Base-by-base conservation (phyloP, 2,329 filamentous ascomycete species). In the Colletotrichum incanum region DNA sequence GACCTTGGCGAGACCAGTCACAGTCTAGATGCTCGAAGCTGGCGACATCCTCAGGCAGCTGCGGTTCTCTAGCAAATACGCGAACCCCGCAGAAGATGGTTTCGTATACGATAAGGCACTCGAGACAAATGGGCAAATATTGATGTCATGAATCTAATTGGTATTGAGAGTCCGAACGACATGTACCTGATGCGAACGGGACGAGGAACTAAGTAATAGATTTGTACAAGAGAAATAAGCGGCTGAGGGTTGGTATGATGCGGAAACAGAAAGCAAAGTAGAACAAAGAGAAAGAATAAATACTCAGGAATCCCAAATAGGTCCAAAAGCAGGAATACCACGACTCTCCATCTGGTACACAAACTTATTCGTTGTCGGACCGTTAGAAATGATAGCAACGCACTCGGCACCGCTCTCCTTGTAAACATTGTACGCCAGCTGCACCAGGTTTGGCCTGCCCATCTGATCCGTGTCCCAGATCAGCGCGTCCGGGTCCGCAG, bases 311-410 rank as follows among this genome's bases (percentile, higher is more conserved):
- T 94, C 93, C 84, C 92, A 95, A 76, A 95, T 93, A 5, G 93
- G 91, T 5, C 93, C 93, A 81, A 89, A 94, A 7, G 92, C 92
- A 2, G 90, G 87, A 5, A 94, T 81, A 0, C 92, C 91, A 62
- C 91, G 85, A 43, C 85, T 86, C 81, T 94, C 92, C 71, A 95
- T 82, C 26, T 87, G 91, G 78, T 91, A 93, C 1, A 94, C 92
- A 4, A 94, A 86, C 82, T 89, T 89, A 76, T 86, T 86, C 26
- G 92, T 94, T 37, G 93, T 86, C 65, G 82, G 86, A 66, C 91
- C 89, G 78, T 94, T 95, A 65, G 90, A 91, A 76, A 95, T 91
- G 72, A 94, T 87, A 77, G 93, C 91, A 41, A 94, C 91, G 6
- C 92, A 93, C 84, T 94, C 92, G 2, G 91, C 82, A 11, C 83